Evolutionary conservation across 2,329 filamentous ascomycete species (phyloP), one percentile per base, ranked within the genome.

Genomic region (Fusarium luffae): DNA sequence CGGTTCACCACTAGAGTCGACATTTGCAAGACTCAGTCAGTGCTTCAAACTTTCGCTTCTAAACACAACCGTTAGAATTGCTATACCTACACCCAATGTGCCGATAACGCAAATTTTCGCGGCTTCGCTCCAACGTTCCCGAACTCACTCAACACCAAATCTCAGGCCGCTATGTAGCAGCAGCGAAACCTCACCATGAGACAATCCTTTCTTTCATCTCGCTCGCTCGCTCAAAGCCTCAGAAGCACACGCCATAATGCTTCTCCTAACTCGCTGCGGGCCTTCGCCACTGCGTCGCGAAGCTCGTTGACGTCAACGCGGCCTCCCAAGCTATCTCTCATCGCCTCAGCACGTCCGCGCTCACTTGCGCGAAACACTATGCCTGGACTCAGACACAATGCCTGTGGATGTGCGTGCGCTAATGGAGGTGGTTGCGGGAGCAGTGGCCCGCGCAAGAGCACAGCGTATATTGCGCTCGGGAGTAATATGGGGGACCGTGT

Each of bases 401-500:
- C 77, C 55, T 83, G 81, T 28, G 78, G 76, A 28, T 82, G 79
- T 56, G 67, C 74, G n/a, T 77, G 76, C 61, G 78, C 76, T 19
- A 76, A 75, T 44, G 74, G 74, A 27, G 46, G 74, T 70, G 70
- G 70, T 56, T 76, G 76, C 44, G 73, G 73, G 40, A 66, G 54
- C 23, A 65, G 72, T 71, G 71, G 69, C 49, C 76, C 77, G 57
- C 73, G 76, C 46, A 78, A 68, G 71, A 81, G 79, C 70, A 85
- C 80, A 46, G 93, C 92, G 0, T 97, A 93, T 78, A 89, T 99
- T 74, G 96, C 95, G 10, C 84, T 99, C 9, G 96, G 96, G 1
- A 97, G 94, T 81, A 99, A 99, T 79, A 81, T 98, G 54, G 95
- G 94, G 7, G 90, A 98, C 77, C 90, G 94, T 43, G 86, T 97